Base-by-base conservation (phyloP, 2,329 filamentous ascomycete species). In the Colletotrichum sp. region DNA sequence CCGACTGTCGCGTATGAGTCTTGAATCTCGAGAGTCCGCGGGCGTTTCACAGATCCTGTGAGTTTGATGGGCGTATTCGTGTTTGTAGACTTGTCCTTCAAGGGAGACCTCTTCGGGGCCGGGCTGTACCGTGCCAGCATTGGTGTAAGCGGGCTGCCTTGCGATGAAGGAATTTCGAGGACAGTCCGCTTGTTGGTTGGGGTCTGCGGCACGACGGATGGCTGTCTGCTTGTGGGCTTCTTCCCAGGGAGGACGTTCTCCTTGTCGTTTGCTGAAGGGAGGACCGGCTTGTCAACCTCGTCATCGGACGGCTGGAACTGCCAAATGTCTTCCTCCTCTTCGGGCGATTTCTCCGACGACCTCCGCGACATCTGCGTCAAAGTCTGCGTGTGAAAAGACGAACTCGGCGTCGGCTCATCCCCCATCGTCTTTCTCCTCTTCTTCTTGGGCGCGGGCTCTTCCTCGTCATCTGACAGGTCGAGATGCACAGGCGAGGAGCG, bases 91-190 rank as follows among this genome's bases (percentile, higher is more conserved):
- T 81, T 85, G 36, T 82, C 79, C 77, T 85, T 84, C 10, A 86
- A 80, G 2, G 87, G 88, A 2, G 87, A 88, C 73, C 76, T 81
- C 76, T 67, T 76, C 15, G 77, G 58, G 26, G 67, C 81, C 75
- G 83, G 81, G 43, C 83, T 85, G 73, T 88, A 87, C 9, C 86
- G 80, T 2, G 81, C 82, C 7, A 88, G 76, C 80, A 86, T 83
- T 0, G 86, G 82, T 4, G 86, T 86, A 21, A 84, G 84, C 0
- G 86, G 86, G 8, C 87, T 87, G 5, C 84, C 84, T 76, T 86
- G 84, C 0, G 88, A 89, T 1, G 87, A 88, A 3, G 87, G 87
- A 8, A 89, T 85, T 76, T 88, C 86, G 3, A 83, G 78, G 43
- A 82, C 83, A 43, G 78, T 79, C 52, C 78, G 79, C 69, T 81